phyloP scores from a whole-genome alignment of 2,329 filamentous ascomycete genomes.

The Colletotrichum liaoningense region DNA sequence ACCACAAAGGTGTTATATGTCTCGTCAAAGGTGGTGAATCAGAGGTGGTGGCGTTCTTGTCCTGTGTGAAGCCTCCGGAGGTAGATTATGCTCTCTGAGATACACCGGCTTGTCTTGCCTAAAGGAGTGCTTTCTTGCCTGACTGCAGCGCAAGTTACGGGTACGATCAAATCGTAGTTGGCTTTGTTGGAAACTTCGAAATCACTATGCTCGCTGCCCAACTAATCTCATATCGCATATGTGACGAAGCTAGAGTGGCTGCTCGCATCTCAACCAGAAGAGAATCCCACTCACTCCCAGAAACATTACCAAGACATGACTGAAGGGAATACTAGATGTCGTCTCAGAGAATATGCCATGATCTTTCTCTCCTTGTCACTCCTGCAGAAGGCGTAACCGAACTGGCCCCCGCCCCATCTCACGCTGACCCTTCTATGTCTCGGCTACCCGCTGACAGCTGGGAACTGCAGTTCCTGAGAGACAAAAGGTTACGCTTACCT shows the following conservation, averaged over 20 bases:
- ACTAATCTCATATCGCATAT: neutral
- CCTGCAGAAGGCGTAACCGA: neutral
- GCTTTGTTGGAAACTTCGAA: neutral
- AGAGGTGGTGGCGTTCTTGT: neutral
- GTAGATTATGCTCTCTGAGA: neutral
- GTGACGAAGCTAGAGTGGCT: neutral
- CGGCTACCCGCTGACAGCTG: neutral
- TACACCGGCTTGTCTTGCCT: neutral
- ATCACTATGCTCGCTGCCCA: neutral
- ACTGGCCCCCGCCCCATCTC: neutral
- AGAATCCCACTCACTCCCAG: no score
- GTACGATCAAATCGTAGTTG: neutral
- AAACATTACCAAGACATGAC: no score
- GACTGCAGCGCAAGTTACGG: neutral
- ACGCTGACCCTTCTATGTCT: neutral
- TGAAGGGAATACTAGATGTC: neutral
- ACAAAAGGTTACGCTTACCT: neutral
- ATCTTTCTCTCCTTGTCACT: neutral
- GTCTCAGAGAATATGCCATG: neutral
- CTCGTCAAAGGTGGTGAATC: no score
- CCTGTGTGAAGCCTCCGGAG: neutral
- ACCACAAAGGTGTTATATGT: no score
- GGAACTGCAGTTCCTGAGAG: constrained; percentile 7
- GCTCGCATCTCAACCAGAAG: neutral
- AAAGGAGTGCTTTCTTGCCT: neutral